Percentiles rank a stretch among this genome's conserved stretches.
These are phyloP conservation scores for Boehmeria nivea DNA, from an alignment of 306 rosid genomes.

Conservation along the genomic window DNA sequence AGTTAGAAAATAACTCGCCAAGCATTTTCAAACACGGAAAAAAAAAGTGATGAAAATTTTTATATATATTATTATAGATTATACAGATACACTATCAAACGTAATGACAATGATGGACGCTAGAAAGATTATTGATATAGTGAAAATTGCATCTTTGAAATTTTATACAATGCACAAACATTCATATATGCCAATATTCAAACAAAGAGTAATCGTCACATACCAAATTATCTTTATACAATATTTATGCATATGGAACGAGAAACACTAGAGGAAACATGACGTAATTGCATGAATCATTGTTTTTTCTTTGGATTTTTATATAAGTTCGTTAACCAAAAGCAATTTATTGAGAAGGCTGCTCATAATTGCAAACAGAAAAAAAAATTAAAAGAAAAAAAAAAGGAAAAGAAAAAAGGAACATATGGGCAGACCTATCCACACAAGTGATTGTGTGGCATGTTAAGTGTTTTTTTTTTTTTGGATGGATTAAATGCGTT, in stretches of 20 bases:
- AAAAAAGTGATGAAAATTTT: too few species aligned
- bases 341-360: not conserved
- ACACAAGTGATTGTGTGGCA: too few species aligned
- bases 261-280: conserved; percentile 3
- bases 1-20: too few species aligned
- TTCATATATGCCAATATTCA: not conserved
- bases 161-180: not conserved
- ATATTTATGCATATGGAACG: conserved; percentile 4
- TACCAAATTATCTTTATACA: not conserved
- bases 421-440: too few species aligned
- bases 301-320: conserved; percentile 5
- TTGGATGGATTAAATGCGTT: too few species aligned
- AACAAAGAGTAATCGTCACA: not conserved
- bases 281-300: conserved; percentile 10
- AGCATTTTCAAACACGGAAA: too few species aligned
- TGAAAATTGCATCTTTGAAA: not conserved
- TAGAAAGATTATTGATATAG: too few species aligned
- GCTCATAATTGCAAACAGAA: not conserved
- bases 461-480: too few species aligned
- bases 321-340: conserved; percentile 5
- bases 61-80: too few species aligned
- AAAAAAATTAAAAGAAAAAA: not conserved
- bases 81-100: too few species aligned
- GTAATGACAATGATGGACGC: too few species aligned
- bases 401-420: too few species aligned